These are phyloP conservation scores for Leishmania tropica DNA, from an alignment of 208 protist genomes.

Conservation along the genomic window DNA sequence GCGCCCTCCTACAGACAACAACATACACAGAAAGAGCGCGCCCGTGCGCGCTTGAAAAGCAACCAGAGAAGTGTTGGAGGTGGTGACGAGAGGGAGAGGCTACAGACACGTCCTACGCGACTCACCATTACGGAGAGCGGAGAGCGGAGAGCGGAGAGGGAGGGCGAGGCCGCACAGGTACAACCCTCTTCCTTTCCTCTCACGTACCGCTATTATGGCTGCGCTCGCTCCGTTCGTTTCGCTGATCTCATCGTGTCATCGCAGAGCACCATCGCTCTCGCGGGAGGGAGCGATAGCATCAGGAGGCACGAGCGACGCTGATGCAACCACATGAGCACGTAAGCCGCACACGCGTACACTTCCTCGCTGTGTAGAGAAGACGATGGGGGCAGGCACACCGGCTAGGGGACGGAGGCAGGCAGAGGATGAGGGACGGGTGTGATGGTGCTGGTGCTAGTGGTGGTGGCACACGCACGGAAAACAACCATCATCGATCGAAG, in stretches of 20 bases:
- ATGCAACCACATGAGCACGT: background rate
- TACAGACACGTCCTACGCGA: background rate
- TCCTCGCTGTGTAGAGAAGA: background rate
- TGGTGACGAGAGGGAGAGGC: background rate
- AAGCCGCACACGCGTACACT: background rate
- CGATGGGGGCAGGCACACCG: background rate
- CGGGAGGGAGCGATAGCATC: too few relatives aligned
- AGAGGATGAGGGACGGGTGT: background rate
- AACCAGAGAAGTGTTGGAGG: conserved; percentile 5
- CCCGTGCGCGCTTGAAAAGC: background rate
- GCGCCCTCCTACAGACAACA: background rate
- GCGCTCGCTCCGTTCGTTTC: background rate
- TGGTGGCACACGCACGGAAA: background rate
- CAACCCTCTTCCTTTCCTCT: background rate
- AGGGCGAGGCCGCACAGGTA: background rate
- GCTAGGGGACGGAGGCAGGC: background rate
- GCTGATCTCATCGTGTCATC: background rate
- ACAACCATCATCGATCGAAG: background rate
- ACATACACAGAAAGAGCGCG: background rate
- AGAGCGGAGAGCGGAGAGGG: background rate
- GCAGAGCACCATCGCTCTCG: too few relatives aligned
- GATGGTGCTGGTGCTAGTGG: too few relatives aligned
- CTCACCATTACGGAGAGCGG: background rate
- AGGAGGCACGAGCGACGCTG: background rate
- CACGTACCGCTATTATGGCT: background rate